Percentiles rank a stretch among this genome's conserved stretches.
Conservation (phyloP, 2,329 filamentous ascomycete genomes). For the Neonectria neomacrospora region DNA sequence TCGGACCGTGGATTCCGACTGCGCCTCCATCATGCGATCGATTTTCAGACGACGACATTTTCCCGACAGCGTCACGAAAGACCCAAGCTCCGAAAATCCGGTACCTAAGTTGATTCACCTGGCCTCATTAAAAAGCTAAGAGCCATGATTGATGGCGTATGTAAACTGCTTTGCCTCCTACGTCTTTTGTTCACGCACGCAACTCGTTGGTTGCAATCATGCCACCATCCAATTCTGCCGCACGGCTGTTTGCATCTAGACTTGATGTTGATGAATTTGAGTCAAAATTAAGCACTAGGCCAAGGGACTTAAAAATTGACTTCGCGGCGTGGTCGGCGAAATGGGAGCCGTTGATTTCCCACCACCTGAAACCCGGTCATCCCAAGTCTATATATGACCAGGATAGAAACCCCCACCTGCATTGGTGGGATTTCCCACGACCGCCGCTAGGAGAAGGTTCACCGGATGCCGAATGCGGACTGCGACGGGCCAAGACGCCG, state of each 20-base stretch:
- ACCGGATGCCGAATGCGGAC: background rate
- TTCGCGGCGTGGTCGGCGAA: background rate
- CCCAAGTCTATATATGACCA: background rate
- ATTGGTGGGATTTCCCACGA: slow-evolving; percentile 4
- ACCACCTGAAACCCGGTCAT: background rate
- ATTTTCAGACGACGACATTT: background rate
- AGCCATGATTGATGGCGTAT: no score
- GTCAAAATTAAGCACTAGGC: background rate
- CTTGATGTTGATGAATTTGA: background rate
- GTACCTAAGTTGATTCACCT: background rate
- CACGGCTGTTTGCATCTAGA: background rate
- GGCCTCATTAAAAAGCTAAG: no score
- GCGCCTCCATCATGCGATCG: background rate
- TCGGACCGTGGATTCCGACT: background rate
- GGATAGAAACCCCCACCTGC: background rate
- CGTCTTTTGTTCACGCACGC: no score
- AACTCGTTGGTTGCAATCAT: no score
- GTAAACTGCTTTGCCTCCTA: background rate
- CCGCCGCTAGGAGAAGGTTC: background rate
- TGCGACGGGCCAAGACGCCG: background rate
- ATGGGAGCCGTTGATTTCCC: background rate
- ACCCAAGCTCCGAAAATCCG: background rate
- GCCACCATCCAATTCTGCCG: background rate
- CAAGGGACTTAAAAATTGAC: background rate
- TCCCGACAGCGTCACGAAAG: background rate